Evolutionary conservation across 371 early-diverging fungal species (phyloP), one percentile per base, ranked within the genome.

Genomic region (Mucor piriformis): DNA sequence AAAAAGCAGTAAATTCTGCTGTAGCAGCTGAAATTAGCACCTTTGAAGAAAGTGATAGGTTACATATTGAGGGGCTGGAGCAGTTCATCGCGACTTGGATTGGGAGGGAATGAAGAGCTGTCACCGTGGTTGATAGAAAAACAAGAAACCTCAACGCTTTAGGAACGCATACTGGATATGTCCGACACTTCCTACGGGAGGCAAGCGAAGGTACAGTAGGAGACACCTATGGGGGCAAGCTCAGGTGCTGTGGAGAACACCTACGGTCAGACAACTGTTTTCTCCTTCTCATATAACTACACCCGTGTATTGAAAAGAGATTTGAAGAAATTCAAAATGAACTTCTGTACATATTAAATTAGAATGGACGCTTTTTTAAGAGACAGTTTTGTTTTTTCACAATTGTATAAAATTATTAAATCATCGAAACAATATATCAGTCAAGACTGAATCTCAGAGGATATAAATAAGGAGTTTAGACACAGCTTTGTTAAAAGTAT

Each of bases 141-240:
- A 25, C 24, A 8, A 47, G 57, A 48, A 48, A 57, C 32, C 48
- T 57, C 16, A 34, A 38, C n/a, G 27, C 57, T 49, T 13, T 57
- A 16, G 27, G 38, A 49, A 57, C 48, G 57, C 47, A 32, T 57
- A 24, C 24, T 57, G 3, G 49, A 49, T n/a, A 25, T 57, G 38
- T 48, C 49, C 2, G 57, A 57, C 29, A 37, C n/a, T 38, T 57
- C 49, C n/a, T n/a, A n/a, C n/a, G n/a, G n/a, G n/a, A n/a, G n/a
- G n/a, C n/a, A n/a, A n/a, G n/a, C 25, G 24, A 24, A 48, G 18
- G 49, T 34, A 20, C 48, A 56, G 47, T 23, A 46, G 21, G 15
- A 47, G 35, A 48, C n/a, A n/a, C n/a, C n/a, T n/a, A n/a, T n/a
- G n/a, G n/a, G n/a, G n/a, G n/a, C n/a, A n/a, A n/a, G n/a, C n/a